These are phyloP conservation scores for Drosera spatulata DNA, from an alignment of 179 eudicot species.

Conservation along the genomic window DNA sequence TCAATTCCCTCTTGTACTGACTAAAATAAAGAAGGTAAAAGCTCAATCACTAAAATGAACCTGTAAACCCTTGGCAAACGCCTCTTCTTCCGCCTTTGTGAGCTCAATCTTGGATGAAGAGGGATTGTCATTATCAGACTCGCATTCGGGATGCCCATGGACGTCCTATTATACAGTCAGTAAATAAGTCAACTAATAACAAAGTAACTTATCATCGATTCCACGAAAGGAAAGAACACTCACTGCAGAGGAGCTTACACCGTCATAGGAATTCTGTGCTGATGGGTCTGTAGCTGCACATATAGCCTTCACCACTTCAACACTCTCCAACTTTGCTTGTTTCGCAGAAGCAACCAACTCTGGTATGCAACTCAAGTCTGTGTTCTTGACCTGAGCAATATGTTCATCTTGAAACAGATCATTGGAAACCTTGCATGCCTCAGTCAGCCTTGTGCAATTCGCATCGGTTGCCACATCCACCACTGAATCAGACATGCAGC, in stretches of 20 bases:
- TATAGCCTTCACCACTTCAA: conserved; percentile 40
- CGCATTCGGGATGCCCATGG: conserved; percentile 44
- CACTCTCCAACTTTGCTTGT: conserved; percentile 48
- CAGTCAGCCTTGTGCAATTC: conserved; percentile 13
- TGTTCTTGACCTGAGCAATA: conserved; percentile 19
- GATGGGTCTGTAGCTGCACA: conserved; percentile 12
- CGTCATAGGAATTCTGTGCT: conserved; percentile 22
- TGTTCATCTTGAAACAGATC: conserved; percentile 14
- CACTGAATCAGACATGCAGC: conserved; percentile 10
- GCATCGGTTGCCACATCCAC: conserved; percentile 13
- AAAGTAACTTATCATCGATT: background rate
- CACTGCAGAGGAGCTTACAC: conserved; percentile 43
- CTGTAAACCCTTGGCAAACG: conserved; percentile 84
- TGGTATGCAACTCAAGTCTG: conserved; percentile 44
- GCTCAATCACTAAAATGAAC: conserved; percentile 20
- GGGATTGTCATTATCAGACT: conserved; percentile 51
- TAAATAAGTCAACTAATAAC: conserved; percentile 1
- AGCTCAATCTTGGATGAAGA: conserved; percentile 62
- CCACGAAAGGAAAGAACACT: conserved; percentile 4
- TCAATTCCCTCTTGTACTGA: background rate
- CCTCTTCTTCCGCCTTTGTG: conserved; percentile 95
- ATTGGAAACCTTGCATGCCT: conserved; percentile 10
- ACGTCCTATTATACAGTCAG: conserved; percentile 31
- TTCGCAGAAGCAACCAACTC: conserved; percentile 47
- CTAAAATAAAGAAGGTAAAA: background rate